Base-by-base conservation (phyloP, 73 alveolate genomes). In the Tetrahymena malaccensis region DNA sequence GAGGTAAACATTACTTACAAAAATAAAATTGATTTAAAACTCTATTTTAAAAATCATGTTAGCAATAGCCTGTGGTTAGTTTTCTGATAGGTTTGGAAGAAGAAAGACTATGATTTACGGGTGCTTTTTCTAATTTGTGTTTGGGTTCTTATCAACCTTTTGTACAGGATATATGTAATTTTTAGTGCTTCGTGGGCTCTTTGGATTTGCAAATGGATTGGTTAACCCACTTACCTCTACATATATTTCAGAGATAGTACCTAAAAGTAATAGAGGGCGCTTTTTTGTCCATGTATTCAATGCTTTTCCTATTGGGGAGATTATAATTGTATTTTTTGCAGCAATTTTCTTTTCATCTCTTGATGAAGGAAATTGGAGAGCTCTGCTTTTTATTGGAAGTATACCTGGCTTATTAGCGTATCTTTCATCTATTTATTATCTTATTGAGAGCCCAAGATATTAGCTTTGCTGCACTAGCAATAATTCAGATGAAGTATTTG, bases 61-160 rank as follows among this genome's bases (percentile, higher is more conserved):
- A 85, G 99, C 99, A 25, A 98, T 98, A 33, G 99, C 99, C 93
- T 97, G 98, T 94, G 96, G 96, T 1, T 84, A 94, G 83, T 94
- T 94, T 84, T 34, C 96, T 22, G 96, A 94, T 85, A 43, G 96
- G 10, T 84, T 43, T 85, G 96, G 96, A 22, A 84, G 96, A 43
- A 85, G 94, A 4, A 55, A 85, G 43, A 94, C 96, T 50, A 85
- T 94, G 58, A 25, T 94, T 44, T 43, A 84, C 27, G 93, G 96
- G 35, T 94, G 94, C 57, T 94, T 94, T 27, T 38, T 94, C 4
- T 43, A 94, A 34, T 94, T 44, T 94, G 40, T 94, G 27, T 34
- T 94, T 38, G 70, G 94, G 33, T 84, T 94, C 27, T 56, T 85
- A 35, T 84, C 96, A 10, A 94, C 70, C 34, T 40, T 84, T 55